A percentile compares a stretch with the other conserved stretches of the same genome.
phyloP scores from a whole-genome alignment of 306 rosid genomes.

The Herpetospermum pedunculosum region DNA sequence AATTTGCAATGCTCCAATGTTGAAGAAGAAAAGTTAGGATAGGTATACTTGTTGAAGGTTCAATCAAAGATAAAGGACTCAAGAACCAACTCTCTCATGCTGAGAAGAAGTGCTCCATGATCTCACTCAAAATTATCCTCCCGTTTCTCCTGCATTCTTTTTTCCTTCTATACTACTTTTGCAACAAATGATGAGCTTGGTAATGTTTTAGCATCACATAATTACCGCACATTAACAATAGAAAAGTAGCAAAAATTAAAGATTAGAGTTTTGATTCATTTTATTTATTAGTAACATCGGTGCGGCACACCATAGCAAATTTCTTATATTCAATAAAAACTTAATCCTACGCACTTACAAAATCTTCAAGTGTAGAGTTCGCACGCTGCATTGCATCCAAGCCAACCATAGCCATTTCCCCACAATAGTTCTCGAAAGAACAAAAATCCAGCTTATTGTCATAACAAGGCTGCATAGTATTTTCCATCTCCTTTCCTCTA shows the following conservation, averaged over 20 bases:
- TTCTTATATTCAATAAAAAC: background rate
- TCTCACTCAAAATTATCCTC: background rate
- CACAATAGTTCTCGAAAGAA: slow-evolving; percentile 17
- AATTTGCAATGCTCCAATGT: background rate
- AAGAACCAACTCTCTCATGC: background rate
- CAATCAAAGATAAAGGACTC: background rate
- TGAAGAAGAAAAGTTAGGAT: background rate
- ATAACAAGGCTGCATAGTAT: slow-evolving; percentile 17
- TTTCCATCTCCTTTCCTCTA: slow-evolving; percentile 23
- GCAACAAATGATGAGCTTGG: background rate
- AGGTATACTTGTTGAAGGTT: background rate
- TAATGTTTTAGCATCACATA: background rate
- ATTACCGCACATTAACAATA: background rate
- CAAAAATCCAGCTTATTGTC: slow-evolving; percentile 14
- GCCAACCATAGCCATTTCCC: slow-evolving; percentile 38
- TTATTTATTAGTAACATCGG: background rate
- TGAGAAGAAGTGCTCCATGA: background rate
- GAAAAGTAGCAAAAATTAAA: background rate
- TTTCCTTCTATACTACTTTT: background rate
- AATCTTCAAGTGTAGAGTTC: slow-evolving; percentile 91
- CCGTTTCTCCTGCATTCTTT: background rate
- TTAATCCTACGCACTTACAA: slow-evolving; percentile 41
- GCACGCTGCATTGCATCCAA: slow-evolving; percentile 77
- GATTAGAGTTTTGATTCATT: background rate
- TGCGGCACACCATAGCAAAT: background rate